phyloP scores from a whole-genome alignment of 768 basidiomycete genomes.

The Leccinellum albellum region DNA sequence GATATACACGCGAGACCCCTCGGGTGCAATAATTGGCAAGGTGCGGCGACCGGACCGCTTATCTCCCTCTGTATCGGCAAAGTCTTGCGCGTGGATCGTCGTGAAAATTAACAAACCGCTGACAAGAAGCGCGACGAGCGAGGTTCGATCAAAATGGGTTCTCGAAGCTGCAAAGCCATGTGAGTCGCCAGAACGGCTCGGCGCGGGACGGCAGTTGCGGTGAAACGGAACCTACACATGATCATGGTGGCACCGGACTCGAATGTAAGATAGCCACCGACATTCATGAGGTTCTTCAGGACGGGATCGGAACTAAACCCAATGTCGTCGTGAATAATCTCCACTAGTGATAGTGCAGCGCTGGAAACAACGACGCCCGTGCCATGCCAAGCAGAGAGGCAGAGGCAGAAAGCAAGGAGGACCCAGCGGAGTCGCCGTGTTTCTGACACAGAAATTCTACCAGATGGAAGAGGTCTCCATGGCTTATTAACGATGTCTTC shows the following conservation, averaged over 20 bases:
- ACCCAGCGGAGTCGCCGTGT: constrained; percentile 32
- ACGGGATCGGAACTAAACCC: constrained; percentile 24
- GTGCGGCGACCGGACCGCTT: constrained; percentile 27
- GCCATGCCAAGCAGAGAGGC: constrained; percentile 21
- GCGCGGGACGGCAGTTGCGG: neutral
- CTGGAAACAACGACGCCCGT: constrained; percentile 18
- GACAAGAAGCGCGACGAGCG: constrained; percentile 18
- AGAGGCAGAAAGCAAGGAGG: constrained; percentile 27
- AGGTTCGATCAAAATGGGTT: constrained; percentile 8
- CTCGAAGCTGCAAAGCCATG: neutral
- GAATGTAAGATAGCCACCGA: constrained; percentile 31
- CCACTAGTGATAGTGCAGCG: constrained; percentile 19
- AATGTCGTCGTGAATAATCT: constrained; percentile 31
- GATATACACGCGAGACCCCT: constrained; percentile 14
- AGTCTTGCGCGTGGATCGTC: constrained; percentile 38
- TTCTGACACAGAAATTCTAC: constrained; percentile 23
- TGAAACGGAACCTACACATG: constrained; percentile 15
- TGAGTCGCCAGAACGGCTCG: neutral
- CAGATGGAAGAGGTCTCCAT: constrained; percentile 37
- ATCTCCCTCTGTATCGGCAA: constrained; percentile 32
- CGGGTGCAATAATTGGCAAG: constrained; percentile 24
- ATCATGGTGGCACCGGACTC: constrained; percentile 34
- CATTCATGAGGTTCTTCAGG: constrained; percentile 31
- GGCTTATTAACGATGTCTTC: constrained; percentile 36
- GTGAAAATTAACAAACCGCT: constrained; percentile 32